These are phyloP conservation scores for Melastoma candidum DNA, from an alignment of 441 rosid species.

Conservation along the genomic window DNA sequence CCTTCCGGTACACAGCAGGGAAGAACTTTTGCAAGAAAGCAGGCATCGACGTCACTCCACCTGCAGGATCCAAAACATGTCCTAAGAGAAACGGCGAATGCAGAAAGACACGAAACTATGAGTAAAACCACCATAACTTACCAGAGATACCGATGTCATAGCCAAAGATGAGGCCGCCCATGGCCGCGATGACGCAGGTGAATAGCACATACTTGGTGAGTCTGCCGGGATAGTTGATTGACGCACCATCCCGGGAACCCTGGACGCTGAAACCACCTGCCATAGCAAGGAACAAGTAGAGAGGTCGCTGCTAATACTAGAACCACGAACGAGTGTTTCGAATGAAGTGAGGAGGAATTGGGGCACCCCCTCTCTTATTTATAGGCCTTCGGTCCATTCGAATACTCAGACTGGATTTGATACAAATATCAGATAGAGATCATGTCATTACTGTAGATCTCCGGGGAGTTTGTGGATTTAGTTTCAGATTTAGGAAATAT, in stretches of 20 bases:
- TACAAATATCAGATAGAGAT: no score
- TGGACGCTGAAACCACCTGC: constrained; percentile 5
- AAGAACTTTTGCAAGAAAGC: constrained; percentile 5
- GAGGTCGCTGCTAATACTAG: no score
- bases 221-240: constrained; percentile 5
- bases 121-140: neutral
- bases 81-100: no score
- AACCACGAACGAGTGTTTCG: no score
- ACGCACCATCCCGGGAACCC: neutral
- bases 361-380: no score
- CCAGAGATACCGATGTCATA: neutral
- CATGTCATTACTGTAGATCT: no score
- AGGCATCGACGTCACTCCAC: constrained; percentile 9
- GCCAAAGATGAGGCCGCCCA: constrained; percentile 7
- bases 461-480: no score
- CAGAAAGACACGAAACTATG: neutral
- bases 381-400: no score
- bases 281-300: neutral
- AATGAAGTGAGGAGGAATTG: no score
- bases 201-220: constrained; percentile 2
- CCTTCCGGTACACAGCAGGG: neutral
- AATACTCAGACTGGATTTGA: no score
- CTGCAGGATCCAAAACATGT: neutral
- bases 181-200: constrained; percentile 3
- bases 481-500: no score